A percentile compares a stretch with the other conserved stretches of the same genome.
These are phyloP conservation scores for Starmerella etchellsii DNA, from an alignment of 805 yeast genomes.

Conservation along the genomic window DNA sequence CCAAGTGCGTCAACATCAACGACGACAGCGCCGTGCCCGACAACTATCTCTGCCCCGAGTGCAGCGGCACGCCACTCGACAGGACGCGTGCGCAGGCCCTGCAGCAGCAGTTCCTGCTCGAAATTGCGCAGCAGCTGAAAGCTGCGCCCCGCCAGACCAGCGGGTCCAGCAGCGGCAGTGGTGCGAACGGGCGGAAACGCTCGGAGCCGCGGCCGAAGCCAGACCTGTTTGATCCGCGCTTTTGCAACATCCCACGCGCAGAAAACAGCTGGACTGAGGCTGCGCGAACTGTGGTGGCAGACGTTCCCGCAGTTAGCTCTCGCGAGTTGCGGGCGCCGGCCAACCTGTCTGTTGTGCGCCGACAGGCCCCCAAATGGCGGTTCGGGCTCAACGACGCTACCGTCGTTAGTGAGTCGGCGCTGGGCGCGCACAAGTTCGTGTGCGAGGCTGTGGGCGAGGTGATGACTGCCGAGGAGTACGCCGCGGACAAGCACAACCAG, in stretches of 20 bases:
- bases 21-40: slow-evolving; percentile 70
- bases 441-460: slow-evolving; percentile 63
- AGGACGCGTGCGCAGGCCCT: slow-evolving; percentile 32
- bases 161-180: too few relatives aligned
- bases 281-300: neutral
- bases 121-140: neutral
- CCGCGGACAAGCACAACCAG: slow-evolving; percentile 56
- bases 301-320: neutral
- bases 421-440: slow-evolving; percentile 35
- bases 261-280: slow-evolving; percentile 2
- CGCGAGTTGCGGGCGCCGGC: slow-evolving; percentile 2
- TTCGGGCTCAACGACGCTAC: slow-evolving; percentile 15
- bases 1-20: slow-evolving; percentile 70
- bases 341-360: slow-evolving; percentile 1
- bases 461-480: slow-evolving; percentile 51
- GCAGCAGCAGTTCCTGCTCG: slow-evolving; percentile 26
- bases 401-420: slow-evolving; percentile 49
- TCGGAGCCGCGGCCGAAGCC: slow-evolving; percentile 2
- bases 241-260: slow-evolving; percentile 3
- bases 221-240: slow-evolving; percentile 2
- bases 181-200: slow-evolving; percentile 1
- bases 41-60: slow-evolving; percentile 62
- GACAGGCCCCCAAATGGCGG: slow-evolving; percentile 1
- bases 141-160: neutral
- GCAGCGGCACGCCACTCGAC: slow-evolving; percentile 42